Percentiles rank a stretch among this genome's conserved stretches.
Evolutionary conservation across 176 grass and related monocot species (phyloP).

Genomic region (Phoenix dactylifera): DNA sequence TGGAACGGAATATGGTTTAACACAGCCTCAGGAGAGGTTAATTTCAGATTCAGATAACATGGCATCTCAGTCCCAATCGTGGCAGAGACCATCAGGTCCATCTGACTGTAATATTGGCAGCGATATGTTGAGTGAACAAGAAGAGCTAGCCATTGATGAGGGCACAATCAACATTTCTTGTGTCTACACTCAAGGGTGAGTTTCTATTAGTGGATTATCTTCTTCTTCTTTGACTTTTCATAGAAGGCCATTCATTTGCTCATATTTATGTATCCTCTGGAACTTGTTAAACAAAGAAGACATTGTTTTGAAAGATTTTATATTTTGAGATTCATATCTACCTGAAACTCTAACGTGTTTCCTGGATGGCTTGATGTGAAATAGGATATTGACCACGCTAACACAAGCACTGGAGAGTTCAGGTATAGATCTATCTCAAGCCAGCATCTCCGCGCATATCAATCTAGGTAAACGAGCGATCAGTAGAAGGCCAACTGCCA

Average conservation of each 20-base stretch:
- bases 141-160: conserved; percentile 61
- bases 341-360: not conserved
- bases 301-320: not conserved
- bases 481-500: conserved; percentile 22
- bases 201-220: conserved; percentile 7
- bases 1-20: conserved; percentile 11
- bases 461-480: conserved; percentile 47
- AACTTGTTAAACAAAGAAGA: no score
- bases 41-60: conserved; percentile 33
- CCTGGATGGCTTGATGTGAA: not conserved
- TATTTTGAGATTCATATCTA: conserved; percentile 1
- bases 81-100: conserved; percentile 37
- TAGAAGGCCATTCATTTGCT: no score
- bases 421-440: conserved; percentile 60
- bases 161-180: conserved; percentile 57
- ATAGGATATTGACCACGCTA: conserved; percentile 44
- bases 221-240: no score
- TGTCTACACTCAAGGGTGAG: conserved; percentile 58
- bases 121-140: conserved; percentile 33
- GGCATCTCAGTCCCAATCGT: conserved; percentile 30
- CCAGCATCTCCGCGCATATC: conserved; percentile 45
- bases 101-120: conserved; percentile 27
- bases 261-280: no score
- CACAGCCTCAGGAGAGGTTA: conserved; percentile 11
- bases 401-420: conserved; percentile 55